Evolutionary conservation across 202 grass and related monocot genomes (phyloP).

Genomic region (Cymbopogon flexuosus): DNA sequence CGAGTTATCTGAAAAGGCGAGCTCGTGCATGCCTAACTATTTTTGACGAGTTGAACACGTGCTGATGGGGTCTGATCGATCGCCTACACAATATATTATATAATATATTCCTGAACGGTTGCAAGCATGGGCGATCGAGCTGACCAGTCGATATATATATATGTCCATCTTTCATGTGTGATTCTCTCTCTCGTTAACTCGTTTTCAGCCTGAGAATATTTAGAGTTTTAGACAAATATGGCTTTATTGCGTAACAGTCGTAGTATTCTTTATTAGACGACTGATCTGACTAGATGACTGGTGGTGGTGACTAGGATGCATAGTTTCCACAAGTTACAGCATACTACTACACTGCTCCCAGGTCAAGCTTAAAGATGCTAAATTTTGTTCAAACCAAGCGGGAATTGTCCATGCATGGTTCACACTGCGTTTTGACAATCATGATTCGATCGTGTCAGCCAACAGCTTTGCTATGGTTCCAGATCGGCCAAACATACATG

Average conservation of each 20-base stretch:
- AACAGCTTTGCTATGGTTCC: not conserved
- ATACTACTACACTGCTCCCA: not conserved
- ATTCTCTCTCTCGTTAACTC: not conserved
- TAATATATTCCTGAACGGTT: not conserved
- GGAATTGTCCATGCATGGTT: conserved; percentile 2
- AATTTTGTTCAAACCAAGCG: conserved; percentile 15
- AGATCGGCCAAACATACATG: not conserved
- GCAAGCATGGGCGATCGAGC: not conserved
- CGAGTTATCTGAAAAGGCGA: not conserved
- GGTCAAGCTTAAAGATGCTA: conserved; percentile 17
- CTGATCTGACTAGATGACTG: not conserved
- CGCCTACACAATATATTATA: not conserved
- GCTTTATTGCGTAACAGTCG: conserved; percentile 15
- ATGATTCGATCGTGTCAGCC: not conserved
- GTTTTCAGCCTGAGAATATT: conserved; percentile 15
- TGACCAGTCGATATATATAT: not conserved
- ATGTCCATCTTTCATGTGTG: not conserved
- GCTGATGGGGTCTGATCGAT: not conserved
- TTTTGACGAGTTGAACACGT: conserved; percentile 31
- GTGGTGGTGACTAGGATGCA: conserved; percentile 29
- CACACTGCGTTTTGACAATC: conserved; percentile 36
- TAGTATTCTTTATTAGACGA: not conserved
- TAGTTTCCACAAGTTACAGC: conserved; percentile 8
- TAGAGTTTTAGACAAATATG: not conserved
- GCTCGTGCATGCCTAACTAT: conserved; percentile 38